phyloP scores from a whole-genome alignment of 768 basidiomycete genomes.

The Termitomyces sp. region DNA sequence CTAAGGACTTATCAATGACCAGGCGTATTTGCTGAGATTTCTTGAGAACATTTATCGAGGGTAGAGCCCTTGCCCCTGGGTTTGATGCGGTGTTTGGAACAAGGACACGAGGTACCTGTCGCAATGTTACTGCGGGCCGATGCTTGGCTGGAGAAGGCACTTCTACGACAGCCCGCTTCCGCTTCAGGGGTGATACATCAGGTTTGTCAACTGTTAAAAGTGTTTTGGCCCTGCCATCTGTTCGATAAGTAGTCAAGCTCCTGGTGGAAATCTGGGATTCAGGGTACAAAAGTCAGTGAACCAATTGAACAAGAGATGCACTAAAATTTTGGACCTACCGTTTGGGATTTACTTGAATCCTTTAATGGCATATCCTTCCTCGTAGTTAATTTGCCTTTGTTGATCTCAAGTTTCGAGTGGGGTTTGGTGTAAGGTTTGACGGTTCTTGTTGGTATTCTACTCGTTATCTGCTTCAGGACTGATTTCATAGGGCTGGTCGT shows the following conservation, averaged over 20 bases:
- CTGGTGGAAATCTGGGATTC: not conserved
- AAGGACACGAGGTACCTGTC: conserved; percentile 25
- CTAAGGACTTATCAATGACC: conserved; percentile 16
- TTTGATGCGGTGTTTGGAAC: conserved; percentile 2
- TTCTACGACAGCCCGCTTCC: conserved; percentile 38
- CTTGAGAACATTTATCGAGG: conserved; percentile 7
- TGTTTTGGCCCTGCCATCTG: not conserved
- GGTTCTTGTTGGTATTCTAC: conserved; percentile 59
- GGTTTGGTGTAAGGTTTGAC: conserved; percentile 58
- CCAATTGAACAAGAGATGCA: not conserved
- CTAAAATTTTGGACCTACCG: not conserved
- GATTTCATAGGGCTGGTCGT: conserved; percentile 31
- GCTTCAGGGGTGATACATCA: conserved; percentile 28
- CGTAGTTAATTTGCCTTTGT: conserved; percentile 12
- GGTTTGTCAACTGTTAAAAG: not conserved
- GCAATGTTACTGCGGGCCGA: conserved; percentile 24
- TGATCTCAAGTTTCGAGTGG: conserved; percentile 8
- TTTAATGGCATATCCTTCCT: conserved; percentile 21
- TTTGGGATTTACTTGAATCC: conserved; percentile 14
- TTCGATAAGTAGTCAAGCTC: not conserved
- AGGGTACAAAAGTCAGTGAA: not conserved
- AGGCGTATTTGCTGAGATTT: conserved; percentile 17
- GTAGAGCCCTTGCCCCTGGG: not conserved
- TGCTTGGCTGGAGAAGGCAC: conserved; percentile 25
- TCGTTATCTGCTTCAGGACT: conserved; percentile 47